Conservation (phyloP, 108 stramenopile species). For the Stephanodiscus minutulus region DNA sequence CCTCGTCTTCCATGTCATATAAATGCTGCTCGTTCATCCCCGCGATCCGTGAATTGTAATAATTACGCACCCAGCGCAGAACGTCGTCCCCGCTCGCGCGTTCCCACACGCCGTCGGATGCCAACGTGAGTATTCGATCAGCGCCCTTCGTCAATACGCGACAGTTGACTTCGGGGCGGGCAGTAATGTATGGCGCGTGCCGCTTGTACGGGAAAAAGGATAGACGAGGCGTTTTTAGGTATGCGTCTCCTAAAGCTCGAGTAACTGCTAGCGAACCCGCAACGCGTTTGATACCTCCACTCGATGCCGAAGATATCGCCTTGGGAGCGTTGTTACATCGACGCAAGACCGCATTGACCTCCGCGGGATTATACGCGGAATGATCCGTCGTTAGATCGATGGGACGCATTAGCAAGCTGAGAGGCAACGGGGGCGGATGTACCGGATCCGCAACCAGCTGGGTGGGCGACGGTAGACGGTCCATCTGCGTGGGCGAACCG, state of each 20-base stretch:
- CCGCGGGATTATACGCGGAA: conserved; percentile 83
- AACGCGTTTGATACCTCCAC: conserved; percentile 87
- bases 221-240: conserved; percentile 79
- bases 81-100: conserved; percentile 74
- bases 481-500: conserved; percentile 48
- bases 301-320: conserved; percentile 72
- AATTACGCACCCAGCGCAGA: conserved; percentile 72
- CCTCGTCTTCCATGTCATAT: conserved; percentile 20
- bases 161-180: conserved; percentile 84
- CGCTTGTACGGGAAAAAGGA: conserved; percentile 84
- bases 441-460: conserved; percentile 53
- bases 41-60: conserved; percentile 69
- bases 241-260: conserved; percentile 84
- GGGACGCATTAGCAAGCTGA: conserved; percentile 57
- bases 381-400: conserved; percentile 89
- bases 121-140: conserved; percentile 80
- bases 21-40: conserved; percentile 52
- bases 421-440: conserved; percentile 59
- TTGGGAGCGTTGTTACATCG: conserved; percentile 85
- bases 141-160: conserved; percentile 64
- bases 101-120: conserved; percentile 90
- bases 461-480: conserved; percentile 50
- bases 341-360: conserved; percentile 75
- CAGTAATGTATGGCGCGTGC: conserved; percentile 86
- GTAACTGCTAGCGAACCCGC: conserved; percentile 87